These are phyloP conservation scores for Rhizoctonia solani DNA, from an alignment of 1,284 basidiomycete species.

Conservation along the genomic window DNA sequence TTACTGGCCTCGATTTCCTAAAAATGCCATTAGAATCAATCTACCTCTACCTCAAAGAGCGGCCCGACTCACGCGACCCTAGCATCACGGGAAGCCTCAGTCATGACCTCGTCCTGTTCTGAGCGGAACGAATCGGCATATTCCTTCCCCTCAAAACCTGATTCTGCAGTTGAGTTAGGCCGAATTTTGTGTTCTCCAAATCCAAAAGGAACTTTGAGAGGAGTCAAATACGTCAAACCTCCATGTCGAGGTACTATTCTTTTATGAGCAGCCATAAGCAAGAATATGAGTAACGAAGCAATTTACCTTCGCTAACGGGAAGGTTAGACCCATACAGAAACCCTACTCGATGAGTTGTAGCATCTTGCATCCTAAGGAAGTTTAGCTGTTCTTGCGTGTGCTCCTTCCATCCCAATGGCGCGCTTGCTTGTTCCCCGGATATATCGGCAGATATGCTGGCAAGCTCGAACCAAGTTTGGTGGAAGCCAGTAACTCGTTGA, in stretches of 20 bases:
- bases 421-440: constrained; percentile 69
- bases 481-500: constrained; percentile 22
- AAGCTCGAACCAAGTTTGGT: constrained; percentile 68
- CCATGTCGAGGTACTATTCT: constrained; percentile 31
- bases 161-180: background rate
- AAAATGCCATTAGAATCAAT: background rate
- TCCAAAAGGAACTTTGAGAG: constrained; percentile 21
- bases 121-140: constrained; percentile 28
- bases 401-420: constrained; percentile 62
- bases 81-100: constrained; percentile 67
- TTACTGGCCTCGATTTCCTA: constrained; percentile 59
- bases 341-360: constrained; percentile 63
- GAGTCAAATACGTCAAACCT: constrained; percentile 34
- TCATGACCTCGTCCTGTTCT: constrained; percentile 54
- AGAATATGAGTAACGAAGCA: background rate
- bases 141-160: constrained; percentile 21
- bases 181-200: background rate
- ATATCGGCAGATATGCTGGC: constrained; percentile 59
- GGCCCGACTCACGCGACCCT: constrained; percentile 58
- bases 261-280: constrained; percentile 1
- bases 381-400: constrained; percentile 59
- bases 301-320: constrained; percentile 34
- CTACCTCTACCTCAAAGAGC: background rate
- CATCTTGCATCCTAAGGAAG: constrained; percentile 76
- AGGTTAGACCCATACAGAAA: constrained; percentile 54